Evolutionary conservation across 306 rosid genomes (phyloP).

Genomic region (Cicer yamashitae): DNA sequence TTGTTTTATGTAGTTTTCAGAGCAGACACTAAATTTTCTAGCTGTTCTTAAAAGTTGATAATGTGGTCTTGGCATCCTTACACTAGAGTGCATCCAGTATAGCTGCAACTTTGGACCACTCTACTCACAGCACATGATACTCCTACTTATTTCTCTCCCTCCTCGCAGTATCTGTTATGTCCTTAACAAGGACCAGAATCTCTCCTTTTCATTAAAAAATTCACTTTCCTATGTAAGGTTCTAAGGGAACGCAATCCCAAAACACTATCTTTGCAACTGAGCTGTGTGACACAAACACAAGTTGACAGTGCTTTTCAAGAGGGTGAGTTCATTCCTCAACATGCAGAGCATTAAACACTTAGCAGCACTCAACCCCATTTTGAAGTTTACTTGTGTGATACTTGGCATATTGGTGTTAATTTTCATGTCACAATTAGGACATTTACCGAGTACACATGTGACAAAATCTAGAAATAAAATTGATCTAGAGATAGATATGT

Average conservation of each 20-base stretch:
- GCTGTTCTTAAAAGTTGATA: conserved; percentile 38
- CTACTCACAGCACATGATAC: conserved; percentile 41
- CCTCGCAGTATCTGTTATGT: conserved; percentile 34
- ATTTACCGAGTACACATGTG: conserved; percentile 31
- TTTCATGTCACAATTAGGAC: conserved; percentile 25
- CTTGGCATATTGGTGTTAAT: neutral
- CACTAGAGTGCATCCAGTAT: conserved; percentile 36
- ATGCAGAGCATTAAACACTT: conserved; percentile 31
- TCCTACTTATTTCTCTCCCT: conserved; percentile 25
- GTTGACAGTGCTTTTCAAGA: conserved; percentile 21
- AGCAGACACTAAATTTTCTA: conserved; percentile 39
- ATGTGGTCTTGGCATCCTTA: conserved; percentile 37
- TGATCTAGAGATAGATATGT: too few species aligned
- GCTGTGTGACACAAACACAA: conserved; percentile 16
- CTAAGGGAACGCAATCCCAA: conserved; percentile 47
- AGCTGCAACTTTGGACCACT: conserved; percentile 57
- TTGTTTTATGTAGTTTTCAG: conserved; percentile 36
- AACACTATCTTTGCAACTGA: conserved; percentile 29
- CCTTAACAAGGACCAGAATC: conserved; percentile 43
- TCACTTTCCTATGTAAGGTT: conserved; percentile 3
- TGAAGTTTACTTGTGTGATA: conserved; percentile 34
- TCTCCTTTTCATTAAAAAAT: conserved; percentile 33
- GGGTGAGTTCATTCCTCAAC: conserved; percentile 1
- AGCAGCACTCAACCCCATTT: conserved; percentile 27
- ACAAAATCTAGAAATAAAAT: conserved; percentile 3